Percentiles rank a stretch among this genome's conserved stretches.
These are phyloP conservation scores for Blastomyces silverae DNA, from an alignment of 2,329 filamentous ascomycete species.

Conservation along the genomic window DNA sequence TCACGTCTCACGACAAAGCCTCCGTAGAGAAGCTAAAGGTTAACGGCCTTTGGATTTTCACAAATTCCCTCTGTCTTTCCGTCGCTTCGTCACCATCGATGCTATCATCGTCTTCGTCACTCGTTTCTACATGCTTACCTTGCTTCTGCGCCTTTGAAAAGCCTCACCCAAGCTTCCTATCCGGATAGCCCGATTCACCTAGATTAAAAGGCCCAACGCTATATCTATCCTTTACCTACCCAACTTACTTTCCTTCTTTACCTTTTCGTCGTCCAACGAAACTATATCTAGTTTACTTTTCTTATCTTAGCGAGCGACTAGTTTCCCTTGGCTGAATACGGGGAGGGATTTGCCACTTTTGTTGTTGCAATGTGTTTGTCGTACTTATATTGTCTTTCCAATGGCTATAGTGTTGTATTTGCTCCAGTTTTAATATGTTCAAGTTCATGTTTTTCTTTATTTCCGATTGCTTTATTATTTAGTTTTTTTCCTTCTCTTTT, in stretches of 20 bases:
- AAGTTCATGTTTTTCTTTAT: not conserved
- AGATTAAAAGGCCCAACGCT: not conserved
- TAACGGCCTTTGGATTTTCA: constrained; percentile 8
- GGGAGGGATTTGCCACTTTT: not conserved
- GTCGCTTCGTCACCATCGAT: not conserved
- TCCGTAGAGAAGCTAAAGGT: not conserved
- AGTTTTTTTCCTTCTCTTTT: not conserved
- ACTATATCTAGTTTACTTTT: constrained; percentile 1
- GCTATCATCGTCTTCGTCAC: not conserved
- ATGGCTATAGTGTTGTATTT: constrained; percentile 1
- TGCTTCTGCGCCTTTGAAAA: not conserved
- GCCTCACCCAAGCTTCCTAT: constrained; percentile 7
- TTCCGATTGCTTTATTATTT: not conserved
- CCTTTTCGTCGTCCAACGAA: not conserved
- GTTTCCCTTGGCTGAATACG: constrained; percentile 7
- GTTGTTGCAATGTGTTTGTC: constrained; percentile 7
- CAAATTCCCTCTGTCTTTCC: not conserved
- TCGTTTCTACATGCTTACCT: not conserved
- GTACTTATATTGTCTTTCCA: constrained; percentile 5
- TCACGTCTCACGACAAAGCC: not conserved
- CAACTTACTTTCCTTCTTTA: constrained; percentile 3
- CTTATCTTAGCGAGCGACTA: constrained; percentile 13
- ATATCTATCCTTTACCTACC: not conserved
- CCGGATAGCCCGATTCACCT: not conserved
- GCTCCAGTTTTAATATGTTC: constrained; percentile 7